Base-by-base conservation (phyloP, 441 rosid genomes). In the Euphorbia schlechtendalii region DNA sequence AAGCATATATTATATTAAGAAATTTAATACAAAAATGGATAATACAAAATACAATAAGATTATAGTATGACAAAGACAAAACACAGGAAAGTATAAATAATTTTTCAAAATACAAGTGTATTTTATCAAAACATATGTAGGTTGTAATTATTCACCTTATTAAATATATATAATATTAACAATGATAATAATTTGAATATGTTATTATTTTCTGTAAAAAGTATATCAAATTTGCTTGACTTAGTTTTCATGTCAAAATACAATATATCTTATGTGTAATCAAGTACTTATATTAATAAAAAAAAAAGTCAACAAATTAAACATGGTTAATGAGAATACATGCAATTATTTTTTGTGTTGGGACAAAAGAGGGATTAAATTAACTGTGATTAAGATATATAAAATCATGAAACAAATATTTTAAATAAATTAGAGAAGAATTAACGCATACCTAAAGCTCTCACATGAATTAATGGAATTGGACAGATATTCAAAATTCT, bases 401-500 rank as follows among this genome's bases (percentile, higher is more conserved):
- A n/a, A n/a, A n/a, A n/a, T n/a, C n/a, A n/a, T n/a, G n/a, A n/a
- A n/a, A n/a, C n/a, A n/a, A n/a, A n/a, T n/a, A n/a, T n/a, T n/a
- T 21, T n/a, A 8, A 21, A 58, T 0, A 12, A 22, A 6, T 18
- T 34, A 32, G 57, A 14, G 24, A 36, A 14, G 30, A 15, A 6
- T 56, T 34, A 12, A n/a, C n/a, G n/a, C n/a, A n/a, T n/a, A n/a
- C n/a, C n/a, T n/a, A n/a, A n/a, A n/a, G n/a, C n/a, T n/a, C n/a
- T n/a, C n/a, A n/a, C n/a, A n/a, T 57, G 56, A 11, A 53, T 52
- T n/a, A 65, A 34, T 20, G 32, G 73, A 34, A 58, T 6, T 73
- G 65, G 69, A 61, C 71, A 73, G 56, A 77, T 72, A 60, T 71
- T 68, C 59, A 88, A 77, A 80, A 59, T 83, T 87, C 89, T 90